These are phyloP conservation scores for Aspergillus eucalypticola DNA, from an alignment of 2,329 filamentous ascomycete genomes.

Conservation along the genomic window DNA sequence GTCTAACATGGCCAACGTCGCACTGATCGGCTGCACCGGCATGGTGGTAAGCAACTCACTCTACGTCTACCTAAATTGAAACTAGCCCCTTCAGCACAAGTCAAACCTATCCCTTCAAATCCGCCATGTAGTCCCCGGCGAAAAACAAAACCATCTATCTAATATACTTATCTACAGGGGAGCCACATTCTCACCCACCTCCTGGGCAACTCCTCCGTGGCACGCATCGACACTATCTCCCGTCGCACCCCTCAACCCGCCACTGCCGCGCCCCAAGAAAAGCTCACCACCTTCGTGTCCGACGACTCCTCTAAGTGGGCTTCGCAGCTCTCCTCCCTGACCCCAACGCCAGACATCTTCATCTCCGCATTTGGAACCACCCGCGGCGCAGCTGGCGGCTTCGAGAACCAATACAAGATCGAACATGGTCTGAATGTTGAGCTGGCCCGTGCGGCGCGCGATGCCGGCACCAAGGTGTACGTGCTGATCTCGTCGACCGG, in stretches of 20 bases:
- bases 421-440: constrained; percentile 85
- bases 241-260: constrained; percentile 42
- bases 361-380: constrained; percentile 83
- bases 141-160: no score
- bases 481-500: constrained; percentile 69
- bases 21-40: constrained; percentile 50
- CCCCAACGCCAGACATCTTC: constrained; percentile 63
- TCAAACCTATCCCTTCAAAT: not conserved
- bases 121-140: no score
- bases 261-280: constrained; percentile 55
- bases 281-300: constrained; percentile 67
- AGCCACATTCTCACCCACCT: constrained; percentile 68
- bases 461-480: constrained; percentile 70
- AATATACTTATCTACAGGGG: constrained; percentile 54
- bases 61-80: not conserved
- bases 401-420: constrained; percentile 81
- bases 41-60: constrained; percentile 47
- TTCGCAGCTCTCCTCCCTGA: constrained; percentile 56
- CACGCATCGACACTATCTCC: constrained; percentile 48
- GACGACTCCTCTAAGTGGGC: constrained; percentile 71
- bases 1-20: constrained; percentile 44
- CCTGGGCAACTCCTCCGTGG: constrained; percentile 39
- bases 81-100: not conserved
- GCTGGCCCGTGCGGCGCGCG: constrained; percentile 72
- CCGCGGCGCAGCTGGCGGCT: constrained; percentile 68